Evolutionary conservation across 352 stramenopile genomes (phyloP).

Genomic region (Phytophthora constricta): DNA sequence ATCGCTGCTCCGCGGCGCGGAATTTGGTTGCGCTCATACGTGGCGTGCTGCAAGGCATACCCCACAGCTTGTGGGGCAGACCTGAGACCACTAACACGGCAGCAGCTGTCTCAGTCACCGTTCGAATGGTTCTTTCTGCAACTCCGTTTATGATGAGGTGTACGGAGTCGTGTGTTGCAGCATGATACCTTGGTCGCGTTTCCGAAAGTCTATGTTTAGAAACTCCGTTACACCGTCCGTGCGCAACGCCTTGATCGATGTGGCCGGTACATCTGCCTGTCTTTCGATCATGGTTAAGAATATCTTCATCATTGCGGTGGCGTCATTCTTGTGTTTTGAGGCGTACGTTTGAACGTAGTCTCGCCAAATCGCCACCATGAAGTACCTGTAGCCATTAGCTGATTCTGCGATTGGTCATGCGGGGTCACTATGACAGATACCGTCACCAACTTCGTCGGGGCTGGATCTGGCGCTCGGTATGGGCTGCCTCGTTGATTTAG

Average conservation of each 20-base stretch:
- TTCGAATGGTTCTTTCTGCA: neutral
- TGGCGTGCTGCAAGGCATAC: neutral
- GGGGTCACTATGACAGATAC: neutral
- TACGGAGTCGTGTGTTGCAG: neutral
- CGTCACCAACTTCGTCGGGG: neutral
- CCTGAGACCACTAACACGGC: neutral
- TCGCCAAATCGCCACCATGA: neutral
- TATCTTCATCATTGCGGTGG: neutral
- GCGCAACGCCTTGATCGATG: neutral
- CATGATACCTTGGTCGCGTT: neutral
- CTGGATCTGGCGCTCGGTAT: neutral
- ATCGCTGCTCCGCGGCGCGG: neutral
- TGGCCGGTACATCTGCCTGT: neutral
- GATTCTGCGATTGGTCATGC: neutral
- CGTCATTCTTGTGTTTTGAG: constrained; percentile 3
- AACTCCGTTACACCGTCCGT: constrained; percentile 1
- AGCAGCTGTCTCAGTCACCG: neutral
- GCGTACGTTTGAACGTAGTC: constrained; percentile 1
- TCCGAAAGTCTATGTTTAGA: neutral
- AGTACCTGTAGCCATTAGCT: neutral
- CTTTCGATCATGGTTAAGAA: constrained; percentile 8
- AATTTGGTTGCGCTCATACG: neutral
- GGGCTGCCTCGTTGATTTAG: neutral
- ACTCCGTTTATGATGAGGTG: neutral
- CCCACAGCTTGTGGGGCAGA: neutral